A percentile compares a stretch with the other conserved stretches of the same genome.
Evolutionary conservation across 768 basidiomycete species (phyloP).

Genomic region (Glaciozyma antarctica): DNA sequence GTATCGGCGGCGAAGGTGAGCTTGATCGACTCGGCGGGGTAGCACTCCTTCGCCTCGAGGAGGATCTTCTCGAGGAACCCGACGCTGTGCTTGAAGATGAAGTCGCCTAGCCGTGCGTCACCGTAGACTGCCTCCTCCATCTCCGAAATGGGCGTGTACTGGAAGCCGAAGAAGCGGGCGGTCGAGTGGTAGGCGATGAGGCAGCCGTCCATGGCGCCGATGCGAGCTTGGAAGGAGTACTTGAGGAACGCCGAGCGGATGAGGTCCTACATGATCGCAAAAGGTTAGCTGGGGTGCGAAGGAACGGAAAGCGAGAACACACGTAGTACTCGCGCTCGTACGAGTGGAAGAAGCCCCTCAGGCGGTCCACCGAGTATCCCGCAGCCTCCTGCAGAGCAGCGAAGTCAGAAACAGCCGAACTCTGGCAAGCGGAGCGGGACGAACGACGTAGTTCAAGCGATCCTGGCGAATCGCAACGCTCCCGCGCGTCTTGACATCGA

Average conservation of each 20-base stretch:
- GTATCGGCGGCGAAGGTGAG: conserved; percentile 14
- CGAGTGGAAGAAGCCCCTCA: conserved; percentile 59
- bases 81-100: conserved; percentile 67
- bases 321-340: conserved; percentile 85
- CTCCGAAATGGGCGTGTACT: conserved; percentile 75
- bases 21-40: conserved; percentile 11
- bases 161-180: conserved; percentile 78
- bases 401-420: background rate
- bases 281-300: background rate
- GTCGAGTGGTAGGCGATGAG: conserved; percentile 48
- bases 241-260: conserved; percentile 89
- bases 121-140: conserved; percentile 81
- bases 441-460: conserved; percentile 66
- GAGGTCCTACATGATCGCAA: conserved; percentile 48
- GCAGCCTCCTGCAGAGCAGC: conserved; percentile 44
- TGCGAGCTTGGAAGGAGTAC: conserved; percentile 92
- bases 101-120: conserved; percentile 51
- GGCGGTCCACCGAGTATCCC: conserved; percentile 60
- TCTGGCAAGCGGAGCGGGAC: conserved; percentile 10
- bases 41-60: conserved; percentile 45
- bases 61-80: conserved; percentile 58
- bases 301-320: no score
- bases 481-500: conserved; percentile 93
- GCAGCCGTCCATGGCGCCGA: conserved; percentile 95
- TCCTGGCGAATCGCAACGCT: conserved; percentile 75